These are phyloP conservation scores for Mallotus japonicus DNA, from an alignment of 441 rosid genomes.

Conservation along the genomic window DNA sequence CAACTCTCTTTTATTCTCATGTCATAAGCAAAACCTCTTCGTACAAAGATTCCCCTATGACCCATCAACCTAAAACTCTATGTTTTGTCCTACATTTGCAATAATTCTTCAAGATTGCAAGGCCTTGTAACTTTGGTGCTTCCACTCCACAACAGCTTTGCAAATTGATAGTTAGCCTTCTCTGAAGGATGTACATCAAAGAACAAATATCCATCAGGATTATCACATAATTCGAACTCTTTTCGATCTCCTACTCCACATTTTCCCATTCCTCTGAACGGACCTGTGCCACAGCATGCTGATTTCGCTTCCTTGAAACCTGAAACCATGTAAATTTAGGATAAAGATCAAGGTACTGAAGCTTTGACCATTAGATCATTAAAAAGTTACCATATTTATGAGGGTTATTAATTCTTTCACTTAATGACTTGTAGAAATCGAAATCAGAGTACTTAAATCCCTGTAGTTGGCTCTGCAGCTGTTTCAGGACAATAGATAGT, in stretches of 20 bases:
- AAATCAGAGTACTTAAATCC: constrained; percentile 2
- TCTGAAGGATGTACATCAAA: constrained; percentile 26
- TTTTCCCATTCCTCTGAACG: constrained; percentile 3
- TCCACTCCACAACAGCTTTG: constrained; percentile 16
- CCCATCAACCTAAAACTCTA: background rate
- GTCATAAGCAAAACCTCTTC: no score
- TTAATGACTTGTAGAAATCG: constrained; percentile 16
- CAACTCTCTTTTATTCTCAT: no score
- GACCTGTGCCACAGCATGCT: constrained; percentile 15
- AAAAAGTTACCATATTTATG: constrained; percentile 27
- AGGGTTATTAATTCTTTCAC: constrained; percentile 36
- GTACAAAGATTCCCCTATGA: no score
- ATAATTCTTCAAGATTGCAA: constrained; percentile 16
- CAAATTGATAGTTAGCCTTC: constrained; percentile 12
- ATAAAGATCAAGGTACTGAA: background rate
- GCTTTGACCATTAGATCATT: background rate
- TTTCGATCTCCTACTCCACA: background rate
- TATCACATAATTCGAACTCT: constrained; percentile 8
- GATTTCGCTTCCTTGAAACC: constrained; percentile 12
- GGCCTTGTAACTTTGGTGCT: background rate
- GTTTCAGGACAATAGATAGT: background rate
- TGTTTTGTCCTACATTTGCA: background rate
- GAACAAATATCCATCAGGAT: constrained; percentile 23
- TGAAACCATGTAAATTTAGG: background rate
- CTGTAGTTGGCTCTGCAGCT: background rate